A percentile compares a stretch with the other conserved stretches of the same genome.
phyloP scores from a whole-genome alignment of 345 rosid species.

The Iberis pinnata region DNA sequence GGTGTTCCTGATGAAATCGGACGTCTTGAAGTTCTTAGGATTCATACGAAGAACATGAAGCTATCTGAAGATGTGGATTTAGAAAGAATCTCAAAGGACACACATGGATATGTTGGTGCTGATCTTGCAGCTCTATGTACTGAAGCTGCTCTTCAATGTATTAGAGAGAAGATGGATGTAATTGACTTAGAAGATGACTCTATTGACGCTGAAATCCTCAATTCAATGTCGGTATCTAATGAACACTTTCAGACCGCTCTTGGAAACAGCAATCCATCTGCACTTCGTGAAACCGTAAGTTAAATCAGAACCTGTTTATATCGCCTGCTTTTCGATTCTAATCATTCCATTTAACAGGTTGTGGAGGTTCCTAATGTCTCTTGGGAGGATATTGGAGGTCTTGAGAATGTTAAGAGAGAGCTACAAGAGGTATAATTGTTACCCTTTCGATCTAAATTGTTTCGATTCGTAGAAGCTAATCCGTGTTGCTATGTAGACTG shows the following conservation, averaged over 20 bases:
- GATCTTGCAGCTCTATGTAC: slow-evolving; percentile 96
- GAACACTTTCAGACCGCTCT: slow-evolving; percentile 95
- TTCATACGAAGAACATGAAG: slow-evolving; percentile 97
- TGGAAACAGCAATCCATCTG: slow-evolving; percentile 81
- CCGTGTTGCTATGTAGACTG: slow-evolving; percentile 49
- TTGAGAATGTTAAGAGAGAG: slow-evolving; percentile 88
- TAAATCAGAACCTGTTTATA: background rate
- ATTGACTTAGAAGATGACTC: slow-evolving; percentile 95
- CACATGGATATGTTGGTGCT: slow-evolving; percentile 98
- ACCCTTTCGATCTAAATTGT: background rate
- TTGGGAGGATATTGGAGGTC: slow-evolving; percentile 96
- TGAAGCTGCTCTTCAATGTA: slow-evolving; percentile 97
- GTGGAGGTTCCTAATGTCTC: slow-evolving; percentile 90
- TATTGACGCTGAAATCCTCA: slow-evolving; percentile 86
- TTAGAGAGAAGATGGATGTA: slow-evolving; percentile 96
- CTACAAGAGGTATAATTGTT: slow-evolving; percentile 68
- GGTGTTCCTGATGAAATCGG: slow-evolving; percentile 98
- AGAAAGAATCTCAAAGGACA: slow-evolving; percentile 80
- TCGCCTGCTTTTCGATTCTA: background rate
- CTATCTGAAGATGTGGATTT: slow-evolving; percentile 90
- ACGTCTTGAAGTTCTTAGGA: slow-evolving; percentile 97
- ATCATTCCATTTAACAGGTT: slow-evolving; percentile 41
- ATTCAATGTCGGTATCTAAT: slow-evolving; percentile 85
- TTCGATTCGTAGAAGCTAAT: background rate
- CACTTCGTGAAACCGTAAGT: slow-evolving; percentile 77